A percentile compares a stretch with the other conserved stretches of the same genome.
Conservation (phyloP, 1,284 basidiomycete genomes). For the Leccinum pachyderme region DNA sequence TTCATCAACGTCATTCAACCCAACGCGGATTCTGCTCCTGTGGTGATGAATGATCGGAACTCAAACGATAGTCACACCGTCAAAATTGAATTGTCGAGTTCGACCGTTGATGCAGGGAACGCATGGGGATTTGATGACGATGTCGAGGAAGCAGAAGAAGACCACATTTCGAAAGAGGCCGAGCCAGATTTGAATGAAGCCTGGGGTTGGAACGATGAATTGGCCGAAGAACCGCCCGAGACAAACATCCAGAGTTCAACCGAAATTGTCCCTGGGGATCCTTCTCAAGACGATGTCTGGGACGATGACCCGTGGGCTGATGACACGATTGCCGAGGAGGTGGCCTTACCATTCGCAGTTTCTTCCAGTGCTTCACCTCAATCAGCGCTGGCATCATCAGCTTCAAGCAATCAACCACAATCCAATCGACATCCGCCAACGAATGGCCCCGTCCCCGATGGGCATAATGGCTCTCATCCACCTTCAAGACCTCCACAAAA, state of each 20-base stretch:
- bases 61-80: slow-evolving; percentile 10
- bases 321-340: slow-evolving; percentile 28
- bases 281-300: slow-evolving; percentile 39
- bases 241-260: slow-evolving; percentile 18
- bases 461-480: slow-evolving; percentile 10
- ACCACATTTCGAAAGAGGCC: slow-evolving; percentile 16
- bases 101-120: slow-evolving; percentile 32
- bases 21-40: neutral
- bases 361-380: slow-evolving; percentile 37
- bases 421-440: slow-evolving; percentile 10
- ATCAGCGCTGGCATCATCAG: slow-evolving; percentile 26
- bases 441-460: slow-evolving; percentile 32
- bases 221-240: slow-evolving; percentile 19
- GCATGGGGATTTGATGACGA: slow-evolving; percentile 63
- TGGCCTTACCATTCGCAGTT: slow-evolving; percentile 22
- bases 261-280: slow-evolving; percentile 18
- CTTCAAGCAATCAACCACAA: slow-evolving; percentile 50
- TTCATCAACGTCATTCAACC: slow-evolving; percentile 1
- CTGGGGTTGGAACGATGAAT: slow-evolving; percentile 65
- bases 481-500: slow-evolving; percentile 15
- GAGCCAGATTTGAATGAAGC: slow-evolving; percentile 47
- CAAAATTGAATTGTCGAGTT: slow-evolving; percentile 22
- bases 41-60: slow-evolving; percentile 4
- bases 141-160: slow-evolving; percentile 21
- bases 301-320: slow-evolving; percentile 70